A percentile compares a stretch with the other conserved stretches of the same genome.
Evolutionary conservation across 371 early-diverging fungal genomes (phyloP).

Genomic region (Parasitella parasitica): DNA sequence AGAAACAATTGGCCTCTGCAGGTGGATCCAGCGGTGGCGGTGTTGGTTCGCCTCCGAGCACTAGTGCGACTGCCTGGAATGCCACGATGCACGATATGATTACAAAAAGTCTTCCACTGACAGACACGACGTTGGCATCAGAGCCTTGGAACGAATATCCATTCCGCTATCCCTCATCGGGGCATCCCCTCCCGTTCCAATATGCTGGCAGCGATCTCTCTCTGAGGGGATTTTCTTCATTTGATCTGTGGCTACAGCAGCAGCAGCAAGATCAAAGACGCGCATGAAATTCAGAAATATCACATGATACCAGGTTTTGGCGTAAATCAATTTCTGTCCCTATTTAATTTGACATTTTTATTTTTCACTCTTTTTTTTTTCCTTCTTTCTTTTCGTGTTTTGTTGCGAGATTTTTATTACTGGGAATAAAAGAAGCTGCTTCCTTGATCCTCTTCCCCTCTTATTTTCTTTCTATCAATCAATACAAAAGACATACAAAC

Average conservation of each 20-base stretch:
- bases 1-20: background rate
- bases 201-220: background rate
- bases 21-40: background rate
- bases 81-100: background rate
- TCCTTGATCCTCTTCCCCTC: too few relatives aligned
- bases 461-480: too few relatives aligned
- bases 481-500: too few relatives aligned
- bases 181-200: background rate
- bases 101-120: background rate
- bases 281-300: background rate
- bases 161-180: background rate
- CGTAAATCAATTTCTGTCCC: background rate
- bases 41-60: background rate
- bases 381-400: background rate
- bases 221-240: background rate
- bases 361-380: background rate
- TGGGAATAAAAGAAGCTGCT: too few relatives aligned
- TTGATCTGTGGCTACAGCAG: slow-evolving; percentile 17
- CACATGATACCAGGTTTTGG: background rate
- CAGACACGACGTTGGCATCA: background rate
- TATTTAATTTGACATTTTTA: background rate
- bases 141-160: background rate
- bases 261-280: slow-evolving; percentile 11
- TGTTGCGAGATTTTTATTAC: too few relatives aligned
- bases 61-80: background rate